Conservation (phyloP, 2,329 filamentous ascomycete genomes). For the Coniella vitis region DNA sequence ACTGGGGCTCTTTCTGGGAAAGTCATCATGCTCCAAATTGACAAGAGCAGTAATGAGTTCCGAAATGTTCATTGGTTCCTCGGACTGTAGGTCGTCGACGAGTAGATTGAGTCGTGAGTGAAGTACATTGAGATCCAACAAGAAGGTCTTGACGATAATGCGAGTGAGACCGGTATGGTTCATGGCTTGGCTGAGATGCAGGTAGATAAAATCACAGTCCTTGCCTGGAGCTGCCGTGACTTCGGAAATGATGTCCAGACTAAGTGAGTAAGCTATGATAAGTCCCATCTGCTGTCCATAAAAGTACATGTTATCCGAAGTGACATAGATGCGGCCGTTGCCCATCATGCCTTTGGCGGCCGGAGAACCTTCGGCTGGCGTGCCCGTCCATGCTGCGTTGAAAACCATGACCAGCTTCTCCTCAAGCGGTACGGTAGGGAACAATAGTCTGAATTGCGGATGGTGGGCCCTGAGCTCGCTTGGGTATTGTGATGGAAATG, state of each 20-base stretch:
- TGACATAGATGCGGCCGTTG: slow-evolving; percentile 77
- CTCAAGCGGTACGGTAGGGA: slow-evolving; percentile 68
- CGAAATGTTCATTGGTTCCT: slow-evolving; percentile 61
- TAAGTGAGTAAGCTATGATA: slow-evolving; percentile 73
- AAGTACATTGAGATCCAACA: slow-evolving; percentile 78
- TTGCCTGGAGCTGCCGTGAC: slow-evolving; percentile 84
- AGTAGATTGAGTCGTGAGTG: slow-evolving; percentile 80
- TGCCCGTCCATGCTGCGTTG: slow-evolving; percentile 73
- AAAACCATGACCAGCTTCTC: slow-evolving; percentile 90
- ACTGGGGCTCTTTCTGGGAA: slow-evolving; percentile 59
- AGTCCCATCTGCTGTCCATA: slow-evolving; percentile 93
- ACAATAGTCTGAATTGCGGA: slow-evolving; percentile 86
- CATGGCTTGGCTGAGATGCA: slow-evolving; percentile 63
- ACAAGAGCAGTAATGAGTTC: slow-evolving; percentile 66
- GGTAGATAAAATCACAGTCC: slow-evolving; percentile 87
- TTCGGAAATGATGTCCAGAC: slow-evolving; percentile 71
- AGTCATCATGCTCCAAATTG: slow-evolving; percentile 62
- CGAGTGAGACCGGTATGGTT: slow-evolving; percentile 60
- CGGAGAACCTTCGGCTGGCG: slow-evolving; percentile 36
- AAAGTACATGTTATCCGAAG: slow-evolving; percentile 82
- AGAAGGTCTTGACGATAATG: slow-evolving; percentile 85
- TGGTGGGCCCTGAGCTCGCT: slow-evolving; percentile 77
- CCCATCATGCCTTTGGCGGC: slow-evolving; percentile 49
- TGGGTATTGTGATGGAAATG: slow-evolving; percentile 72
- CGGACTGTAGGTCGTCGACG: slow-evolving; percentile 70